These are phyloP conservation scores for Colletotrichum sp. DNA, from an alignment of 2,329 filamentous ascomycete species.

Conservation along the genomic window DNA sequence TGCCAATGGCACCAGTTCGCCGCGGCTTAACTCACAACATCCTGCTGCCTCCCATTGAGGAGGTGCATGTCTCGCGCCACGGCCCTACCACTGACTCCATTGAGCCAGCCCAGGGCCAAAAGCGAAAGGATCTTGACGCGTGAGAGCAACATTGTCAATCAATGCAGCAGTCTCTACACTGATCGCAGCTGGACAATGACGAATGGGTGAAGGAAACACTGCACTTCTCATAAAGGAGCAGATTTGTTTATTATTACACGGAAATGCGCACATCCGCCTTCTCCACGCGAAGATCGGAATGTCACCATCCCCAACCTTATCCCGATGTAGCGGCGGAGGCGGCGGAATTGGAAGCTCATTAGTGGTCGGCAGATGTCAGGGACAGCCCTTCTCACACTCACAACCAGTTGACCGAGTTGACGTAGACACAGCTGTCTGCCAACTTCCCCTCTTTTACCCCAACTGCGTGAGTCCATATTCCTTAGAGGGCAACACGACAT, in stretches of 20 bases:
- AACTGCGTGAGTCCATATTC: background rate
- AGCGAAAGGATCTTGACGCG: background rate
- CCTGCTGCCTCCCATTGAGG: conserved; percentile 18
- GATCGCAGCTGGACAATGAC: background rate
- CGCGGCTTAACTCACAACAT: background rate
- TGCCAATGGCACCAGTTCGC: fast-evolving
- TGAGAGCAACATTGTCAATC: conserved; percentile 14
- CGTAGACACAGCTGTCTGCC: background rate
- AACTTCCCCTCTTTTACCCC: background rate
- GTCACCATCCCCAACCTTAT: background rate
- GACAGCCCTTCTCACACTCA: background rate
- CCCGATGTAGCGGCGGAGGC: conserved; percentile 6
- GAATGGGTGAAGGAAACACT: background rate
- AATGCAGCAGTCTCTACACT: background rate
- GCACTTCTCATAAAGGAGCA: background rate
- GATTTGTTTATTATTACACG: background rate
- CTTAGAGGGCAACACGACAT: background rate
- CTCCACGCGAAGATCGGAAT: background rate
- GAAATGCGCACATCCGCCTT: background rate
- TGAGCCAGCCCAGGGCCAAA: background rate
- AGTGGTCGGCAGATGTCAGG: conserved; percentile 14
- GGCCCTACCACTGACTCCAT: background rate
- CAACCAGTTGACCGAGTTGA: background rate
- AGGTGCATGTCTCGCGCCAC: background rate
- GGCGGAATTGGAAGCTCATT: conserved; percentile 14